Percentiles rank a stretch among this genome's conserved stretches.
phyloP scores from a whole-genome alignment of 1,139 yeast species.

The Kodamaea plutei region DNA sequence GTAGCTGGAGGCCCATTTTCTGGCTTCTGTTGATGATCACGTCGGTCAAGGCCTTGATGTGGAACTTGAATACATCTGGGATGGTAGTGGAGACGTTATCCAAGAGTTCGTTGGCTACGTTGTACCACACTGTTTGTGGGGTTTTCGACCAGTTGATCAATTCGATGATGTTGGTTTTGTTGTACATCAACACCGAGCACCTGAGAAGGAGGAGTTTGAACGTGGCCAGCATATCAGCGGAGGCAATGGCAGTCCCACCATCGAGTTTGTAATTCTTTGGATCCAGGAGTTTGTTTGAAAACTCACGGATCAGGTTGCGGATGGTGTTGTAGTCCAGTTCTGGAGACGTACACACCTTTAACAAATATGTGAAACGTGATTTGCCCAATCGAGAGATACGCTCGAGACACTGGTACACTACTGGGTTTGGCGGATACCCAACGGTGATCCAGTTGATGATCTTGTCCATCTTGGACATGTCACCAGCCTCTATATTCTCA shows the following conservation, averaged over 20 bases:
- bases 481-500: conserved; percentile 27
- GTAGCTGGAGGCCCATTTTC: conserved; percentile 29
- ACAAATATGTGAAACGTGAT: conserved; percentile 51
- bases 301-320: conserved; percentile 57
- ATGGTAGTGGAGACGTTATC: conserved; percentile 56
- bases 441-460: conserved; percentile 62
- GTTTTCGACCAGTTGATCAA: conserved; percentile 47
- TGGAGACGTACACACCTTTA: conserved; percentile 51
- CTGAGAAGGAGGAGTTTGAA: conserved; percentile 59
- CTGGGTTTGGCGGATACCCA: conserved; percentile 52
- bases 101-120: conserved; percentile 49
- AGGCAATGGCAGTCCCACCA: conserved; percentile 36
- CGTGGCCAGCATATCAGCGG: conserved; percentile 47
- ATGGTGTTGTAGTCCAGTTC: conserved; percentile 61
- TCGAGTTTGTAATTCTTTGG: conserved; percentile 43
- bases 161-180: conserved; percentile 58
- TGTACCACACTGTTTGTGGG: conserved; percentile 23
- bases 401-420: conserved; percentile 42
- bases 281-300: conserved; percentile 51
- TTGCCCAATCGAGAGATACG: conserved; percentile 53
- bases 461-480: conserved; percentile 41
- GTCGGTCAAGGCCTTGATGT: conserved; percentile 48
- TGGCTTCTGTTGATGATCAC: conserved; percentile 24
- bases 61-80: conserved; percentile 64
- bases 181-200: conserved; percentile 57